A percentile compares a stretch with the other conserved stretches of the same genome.
Evolutionary conservation across 306 rosid species (phyloP).

Genomic region (Quercus rubra): DNA sequence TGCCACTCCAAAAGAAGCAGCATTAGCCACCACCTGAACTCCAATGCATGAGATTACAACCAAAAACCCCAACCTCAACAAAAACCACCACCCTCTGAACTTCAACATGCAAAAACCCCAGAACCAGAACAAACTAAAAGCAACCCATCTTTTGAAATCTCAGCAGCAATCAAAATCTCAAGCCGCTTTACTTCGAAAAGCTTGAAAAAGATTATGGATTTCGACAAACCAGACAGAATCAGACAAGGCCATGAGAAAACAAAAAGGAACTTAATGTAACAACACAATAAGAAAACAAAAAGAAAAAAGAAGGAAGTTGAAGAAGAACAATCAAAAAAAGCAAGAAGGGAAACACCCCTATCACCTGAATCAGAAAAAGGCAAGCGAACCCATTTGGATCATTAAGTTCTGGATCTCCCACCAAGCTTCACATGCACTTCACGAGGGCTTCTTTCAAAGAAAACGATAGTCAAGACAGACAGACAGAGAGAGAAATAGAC

Average conservation of each 20-base stretch:
- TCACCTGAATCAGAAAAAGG: constrained; percentile 68
- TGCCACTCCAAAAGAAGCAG: constrained; percentile 23
- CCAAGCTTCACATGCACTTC: constrained; percentile 84
- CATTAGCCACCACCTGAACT: constrained; percentile 22
- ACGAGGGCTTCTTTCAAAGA: constrained; percentile 48
- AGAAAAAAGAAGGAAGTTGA: neutral
- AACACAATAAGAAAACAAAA: constrained; percentile 19
- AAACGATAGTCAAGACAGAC: constrained; percentile 40
- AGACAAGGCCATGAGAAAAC: constrained; percentile 24
- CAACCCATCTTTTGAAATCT: constrained; percentile 36
- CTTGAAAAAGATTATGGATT: constrained; percentile 18
- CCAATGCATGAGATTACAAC: constrained; percentile 14
- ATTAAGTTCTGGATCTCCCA: constrained; percentile 69
- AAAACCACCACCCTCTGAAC: constrained; percentile 11
- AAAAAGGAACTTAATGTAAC: constrained; percentile 34
- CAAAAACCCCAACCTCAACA: constrained; percentile 20
- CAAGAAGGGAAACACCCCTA: constrained; percentile 34
- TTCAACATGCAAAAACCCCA: constrained; percentile 17
- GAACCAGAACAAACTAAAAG: constrained; percentile 18
- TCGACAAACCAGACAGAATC: constrained; percentile 23
- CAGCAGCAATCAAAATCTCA: constrained; percentile 27
- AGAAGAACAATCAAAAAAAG: constrained; percentile 17
- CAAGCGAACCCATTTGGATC: constrained; percentile 41
- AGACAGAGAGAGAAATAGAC: constrained; percentile 6
- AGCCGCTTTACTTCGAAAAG: constrained; percentile 5